A percentile compares a stretch with the other conserved stretches of the same genome.
Conservation (phyloP, 805 yeast species). For the Candida berthetii region DNA sequence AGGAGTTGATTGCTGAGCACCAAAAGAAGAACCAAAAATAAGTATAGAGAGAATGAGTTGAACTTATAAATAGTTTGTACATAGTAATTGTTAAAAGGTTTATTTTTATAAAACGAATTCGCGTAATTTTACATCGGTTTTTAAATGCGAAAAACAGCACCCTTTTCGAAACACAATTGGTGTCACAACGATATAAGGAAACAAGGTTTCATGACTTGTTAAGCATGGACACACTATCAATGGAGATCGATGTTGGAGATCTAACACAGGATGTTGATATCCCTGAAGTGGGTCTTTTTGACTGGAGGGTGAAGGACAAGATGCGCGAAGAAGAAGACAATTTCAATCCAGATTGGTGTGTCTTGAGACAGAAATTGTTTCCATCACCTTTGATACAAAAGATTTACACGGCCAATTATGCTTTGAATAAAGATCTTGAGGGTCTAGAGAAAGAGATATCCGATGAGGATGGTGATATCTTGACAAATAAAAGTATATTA, state of each 20-base stretch:
- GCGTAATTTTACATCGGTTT: too few species aligned
- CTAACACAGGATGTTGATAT: not conserved
- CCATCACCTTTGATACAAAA: constrained; percentile 32
- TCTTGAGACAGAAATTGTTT: constrained; percentile 30
- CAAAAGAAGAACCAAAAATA: constrained; percentile 36
- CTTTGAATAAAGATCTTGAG: constrained; percentile 10
- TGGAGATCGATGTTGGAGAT: not conserved
- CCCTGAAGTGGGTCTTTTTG: not conserved
- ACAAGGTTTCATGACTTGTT: too few species aligned
- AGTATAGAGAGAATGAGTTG: not conserved
- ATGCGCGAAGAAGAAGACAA: not conserved
- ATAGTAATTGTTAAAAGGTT: not conserved
- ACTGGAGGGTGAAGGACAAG: constrained; percentile 3
- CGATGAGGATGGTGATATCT: constrained; percentile 9
- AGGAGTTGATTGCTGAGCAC: constrained; percentile 80
- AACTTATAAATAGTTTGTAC: not conserved
- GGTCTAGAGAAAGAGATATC: constrained; percentile 10
- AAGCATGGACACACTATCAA: not conserved
- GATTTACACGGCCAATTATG: constrained; percentile 23
- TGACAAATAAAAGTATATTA: constrained; percentile 20
- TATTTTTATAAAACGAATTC: too few species aligned
- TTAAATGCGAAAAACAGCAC: too few species aligned
- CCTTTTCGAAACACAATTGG: too few species aligned
- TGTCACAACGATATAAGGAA: too few species aligned
- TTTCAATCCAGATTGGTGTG: constrained; percentile 10